A percentile compares a stretch with the other conserved stretches of the same genome.
These are phyloP conservation scores for Angophora floribunda DNA, from an alignment of 345 rosid species.

Conservation along the genomic window DNA sequence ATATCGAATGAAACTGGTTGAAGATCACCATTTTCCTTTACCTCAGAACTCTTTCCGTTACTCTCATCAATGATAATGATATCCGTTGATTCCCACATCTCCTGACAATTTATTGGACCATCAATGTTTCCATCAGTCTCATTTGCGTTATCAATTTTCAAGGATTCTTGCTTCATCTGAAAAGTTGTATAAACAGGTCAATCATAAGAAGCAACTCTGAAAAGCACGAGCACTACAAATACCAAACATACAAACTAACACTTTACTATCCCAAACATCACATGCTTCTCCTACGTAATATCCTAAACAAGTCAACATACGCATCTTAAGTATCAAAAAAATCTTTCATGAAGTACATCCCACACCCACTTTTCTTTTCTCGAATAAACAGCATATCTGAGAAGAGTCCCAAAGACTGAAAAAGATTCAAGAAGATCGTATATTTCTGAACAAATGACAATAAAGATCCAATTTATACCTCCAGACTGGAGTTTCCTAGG, in stretches of 20 bases:
- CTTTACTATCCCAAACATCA: neutral
- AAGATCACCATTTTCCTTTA: conserved; percentile 17
- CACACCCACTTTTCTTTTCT: neutral
- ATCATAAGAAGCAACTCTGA: neutral
- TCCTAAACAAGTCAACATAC: neutral
- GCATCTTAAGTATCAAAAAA: neutral
- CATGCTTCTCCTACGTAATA: neutral
- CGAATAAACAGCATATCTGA: neutral
- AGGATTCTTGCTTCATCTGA: conserved; percentile 7
- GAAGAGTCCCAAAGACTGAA: neutral
- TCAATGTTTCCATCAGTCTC: neutral
- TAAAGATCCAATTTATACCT: neutral
- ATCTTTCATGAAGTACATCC: neutral
- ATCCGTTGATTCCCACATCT: neutral
- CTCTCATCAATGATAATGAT: conserved; percentile 3
- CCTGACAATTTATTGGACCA: neutral
- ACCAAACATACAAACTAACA: neutral
- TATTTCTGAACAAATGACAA: neutral
- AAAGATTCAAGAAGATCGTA: neutral
- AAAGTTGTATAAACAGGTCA: neutral
- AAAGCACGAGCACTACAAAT: neutral
- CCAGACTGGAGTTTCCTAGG: neutral
- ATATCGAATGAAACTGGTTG: conserved; percentile 29
- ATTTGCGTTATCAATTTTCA: conserved; percentile 11
- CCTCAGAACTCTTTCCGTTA: conserved; percentile 5